Evolutionary conservation across 2,329 filamentous ascomycete genomes (phyloP), one percentile per base, ranked within the genome.

Genomic region (Talaromyces sp.): DNA sequence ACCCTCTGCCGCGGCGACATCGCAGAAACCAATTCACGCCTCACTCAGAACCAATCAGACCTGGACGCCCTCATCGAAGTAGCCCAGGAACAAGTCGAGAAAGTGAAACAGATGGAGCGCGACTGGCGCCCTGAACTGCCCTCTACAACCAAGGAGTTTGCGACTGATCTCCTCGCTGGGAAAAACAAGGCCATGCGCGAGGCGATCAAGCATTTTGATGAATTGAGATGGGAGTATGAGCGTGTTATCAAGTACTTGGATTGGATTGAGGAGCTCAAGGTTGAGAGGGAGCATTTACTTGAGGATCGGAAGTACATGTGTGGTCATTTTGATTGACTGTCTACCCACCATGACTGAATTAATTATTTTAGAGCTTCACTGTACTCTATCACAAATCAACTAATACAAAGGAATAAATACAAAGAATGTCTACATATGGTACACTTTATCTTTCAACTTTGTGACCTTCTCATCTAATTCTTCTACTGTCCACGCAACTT

Each of bases 271-370:
- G 22, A 31, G 19, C 40, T 64, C 6, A 64, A 64, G 31, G 29
- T 22, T 8, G 62, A 60, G 29, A 58, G 56, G 6, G 47, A 49
- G 53, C 11, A 19, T 13, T 38, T 64, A 17, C 54, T 64, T 5
- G 53, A 51, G 10, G 62, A 64, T 38, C 62, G 31, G 15, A 59
- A 64, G 22, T 64, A 58, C 54, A 64, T 64, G 62, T 36, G 51
- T 25, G 40, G 27, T n/a, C 61, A 63, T 58, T 51, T 61, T 11
- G 38, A 34, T 10, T 27, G 25, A 61, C 19, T n/a, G 27, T 34
- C 17, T 17, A 29, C 31, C 3, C 6, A 13, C 15, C 15, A n/a
- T 31, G 15, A 19, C 19, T n/a, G 29, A 34, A 31, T 19, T 10
- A n/a, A 1, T n/a, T 36, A n/a, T 29, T 29, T 7, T n/a, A 53